Conservation (phyloP, 768 basidiomycete species). For the Baorangia bicolor region DNA sequence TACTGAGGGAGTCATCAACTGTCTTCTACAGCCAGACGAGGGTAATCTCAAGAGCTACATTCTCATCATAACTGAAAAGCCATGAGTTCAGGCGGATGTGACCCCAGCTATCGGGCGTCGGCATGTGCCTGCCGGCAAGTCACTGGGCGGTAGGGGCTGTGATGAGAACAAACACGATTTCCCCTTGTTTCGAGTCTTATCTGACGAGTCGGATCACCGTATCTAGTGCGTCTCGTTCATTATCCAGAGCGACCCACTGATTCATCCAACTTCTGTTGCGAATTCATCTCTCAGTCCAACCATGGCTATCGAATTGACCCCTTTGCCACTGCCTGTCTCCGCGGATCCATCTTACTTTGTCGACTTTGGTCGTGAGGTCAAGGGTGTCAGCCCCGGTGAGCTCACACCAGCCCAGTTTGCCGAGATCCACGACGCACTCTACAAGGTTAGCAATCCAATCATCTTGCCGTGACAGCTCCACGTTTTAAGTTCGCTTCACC, state of each 20-base stretch:
- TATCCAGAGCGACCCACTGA: not conserved
- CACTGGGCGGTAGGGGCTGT: not conserved
- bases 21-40: not conserved
- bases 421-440: slow-evolving; percentile 69
- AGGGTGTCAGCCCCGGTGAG: slow-evolving; percentile 64
- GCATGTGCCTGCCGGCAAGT: slow-evolving; percentile 4
- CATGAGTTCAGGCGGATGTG: not conserved
- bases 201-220: not conserved
- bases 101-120: not conserved
- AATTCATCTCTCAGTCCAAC: not conserved
- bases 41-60: not conserved
- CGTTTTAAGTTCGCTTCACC: not conserved
- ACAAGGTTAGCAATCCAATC: slow-evolving; percentile 52
- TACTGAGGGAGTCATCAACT: not conserved
- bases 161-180: not conserved
- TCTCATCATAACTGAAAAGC: not conserved
- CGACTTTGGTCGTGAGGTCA: slow-evolving; percentile 76
- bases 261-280: not conserved
- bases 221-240: not conserved
- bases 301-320: slow-evolving; percentile 68
- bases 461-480: not conserved
- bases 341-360: slow-evolving; percentile 66
- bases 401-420: slow-evolving; percentile 61
- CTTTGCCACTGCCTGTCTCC: slow-evolving; percentile 70
- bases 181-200: slow-evolving; percentile 4